Evolutionary conservation across 2,329 filamentous ascomycete species (phyloP).

Genomic region (Hyphodiscus sp.): DNA sequence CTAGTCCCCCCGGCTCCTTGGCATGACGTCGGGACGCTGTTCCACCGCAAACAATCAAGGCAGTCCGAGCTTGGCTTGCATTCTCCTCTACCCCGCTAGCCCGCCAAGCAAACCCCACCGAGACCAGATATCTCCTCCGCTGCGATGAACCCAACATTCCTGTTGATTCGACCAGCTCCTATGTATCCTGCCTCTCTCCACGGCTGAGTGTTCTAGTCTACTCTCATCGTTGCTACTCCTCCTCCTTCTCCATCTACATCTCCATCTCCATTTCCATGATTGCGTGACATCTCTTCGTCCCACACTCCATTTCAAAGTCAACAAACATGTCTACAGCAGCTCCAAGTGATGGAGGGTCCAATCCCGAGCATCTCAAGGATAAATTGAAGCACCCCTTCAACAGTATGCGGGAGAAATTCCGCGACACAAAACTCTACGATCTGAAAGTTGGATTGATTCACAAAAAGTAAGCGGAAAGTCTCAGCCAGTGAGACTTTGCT

Average conservation of each 20-base stretch:
- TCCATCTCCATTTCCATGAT: not conserved
- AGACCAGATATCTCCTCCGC: too few relatives aligned
- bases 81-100: too few relatives aligned
- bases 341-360: conserved; percentile 24
- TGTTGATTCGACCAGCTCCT: too few relatives aligned
- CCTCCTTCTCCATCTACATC: not conserved
- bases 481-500: not conserved
- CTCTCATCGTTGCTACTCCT: too few relatives aligned
- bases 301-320: not conserved
- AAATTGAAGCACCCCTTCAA: conserved; percentile 45
- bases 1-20: too few relatives aligned
- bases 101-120: too few relatives aligned
- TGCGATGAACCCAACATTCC: too few relatives aligned
- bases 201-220: too few relatives aligned
- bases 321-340: conserved; percentile 21
- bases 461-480: conserved; percentile 46
- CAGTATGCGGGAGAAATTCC: conserved; percentile 44
- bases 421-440: conserved; percentile 48
- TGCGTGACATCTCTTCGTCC: not conserved
- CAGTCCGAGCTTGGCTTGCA: too few relatives aligned
- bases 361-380: conserved; percentile 28
- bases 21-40: too few relatives aligned
- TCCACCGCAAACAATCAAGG: too few relatives aligned
- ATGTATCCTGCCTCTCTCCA: too few relatives aligned
- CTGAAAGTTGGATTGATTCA: conserved; percentile 51